Base-by-base conservation (phyloP, 176 grass and related monocot genomes). In the Phoenix dactylifera region DNA sequence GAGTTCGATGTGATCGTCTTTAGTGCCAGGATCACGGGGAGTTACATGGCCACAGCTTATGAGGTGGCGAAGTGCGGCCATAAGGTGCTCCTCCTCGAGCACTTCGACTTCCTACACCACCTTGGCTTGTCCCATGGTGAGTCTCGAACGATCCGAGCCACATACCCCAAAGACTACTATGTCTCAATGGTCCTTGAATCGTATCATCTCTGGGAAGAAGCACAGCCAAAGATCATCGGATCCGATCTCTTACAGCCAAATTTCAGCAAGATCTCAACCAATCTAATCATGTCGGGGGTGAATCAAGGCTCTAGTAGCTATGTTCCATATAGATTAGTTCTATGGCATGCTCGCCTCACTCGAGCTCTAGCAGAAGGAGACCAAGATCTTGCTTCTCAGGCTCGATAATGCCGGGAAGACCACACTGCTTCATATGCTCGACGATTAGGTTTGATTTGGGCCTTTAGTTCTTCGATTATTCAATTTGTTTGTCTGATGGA, bases 381-480 rank as follows among this genome's bases (percentile, higher is more conserved):
- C 87, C 20, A 90, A 90, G 79, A 90, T 90, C 75, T 77, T 90
- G 56, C 86, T 90, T 66, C 72, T 90, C 26, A 82, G 87, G 24
- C 87, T 90, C 49, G 87, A 90, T 69, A 90, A 90, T 69, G 67
- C 87, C 30, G 82, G 87, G 22, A 90, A 90, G 70, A 90, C 87
- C 55, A 90, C 82, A 16, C 82, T 90, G 17, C 87, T 90, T 51
- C 76, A 90, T 64, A 86, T 90, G 87, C 83, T 90, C 72, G 83
- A 90, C 70, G 87, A 90, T 39, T 79, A 90, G 77, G 86, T 89
- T 18, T 3, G 32, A 9, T 35, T 35, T 35, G 6, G 7, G 32
- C 32, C 32, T 35, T 35, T 35, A 7, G 32, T 16, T 29, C 4
- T 18, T 1, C 18, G 5, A 19, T 50, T 64, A 7, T 5, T 64